Base-by-base conservation (phyloP, 2,329 filamentous ascomycete species). In the Diplodia seriata region DNA sequence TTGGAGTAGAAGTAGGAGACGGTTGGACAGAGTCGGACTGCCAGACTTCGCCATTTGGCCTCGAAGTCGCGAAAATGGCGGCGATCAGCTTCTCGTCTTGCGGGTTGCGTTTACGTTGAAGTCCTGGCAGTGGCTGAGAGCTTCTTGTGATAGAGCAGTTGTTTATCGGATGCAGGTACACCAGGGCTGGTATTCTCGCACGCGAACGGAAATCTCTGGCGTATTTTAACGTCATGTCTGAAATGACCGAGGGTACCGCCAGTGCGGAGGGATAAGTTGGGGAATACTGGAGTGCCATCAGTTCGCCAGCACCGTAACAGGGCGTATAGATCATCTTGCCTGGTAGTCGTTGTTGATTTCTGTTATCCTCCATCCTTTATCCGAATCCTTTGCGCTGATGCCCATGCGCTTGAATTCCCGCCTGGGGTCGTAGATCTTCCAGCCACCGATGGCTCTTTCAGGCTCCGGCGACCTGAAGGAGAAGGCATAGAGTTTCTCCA, bases 161-260 rank as follows among this genome's bases (percentile, higher is more conserved):
- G 77, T 98, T 99, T 74, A 97, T 85, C 0, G 93, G 92, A 78
- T 99, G 95, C n/a, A 97, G 87, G 78, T 99, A 99, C 26, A 93
- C 93, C 49, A 99, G 82, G 3, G 90, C 91, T 1, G 95, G 95
- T 78, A 99, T 94, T 69, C 95, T 90, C 70, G 90, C 89, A 69
- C 94, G 88, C 0, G 95, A 98, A 63, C 95, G 91, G 80, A 97
- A 98, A 70, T 89, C 87, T 69, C 90, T 91, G 31, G 94, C 95
- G 76, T 99, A 97, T 75, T 97, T 97, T 61, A 99, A 86, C 57
- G 94, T 93, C 75, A 95, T 97, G 79, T 99, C 95, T n/a, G 94
- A 98, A 72, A 99, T 97, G 68, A 87, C 88, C 29, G 90, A 89
- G 26, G 95, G 95, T 20, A 99, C 94, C 12, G 90, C 90, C 29